These are phyloP conservation scores for Ophiostoma novo-ulmi DNA, from an alignment of 2,329 filamentous ascomycete species.

Conservation along the genomic window DNA sequence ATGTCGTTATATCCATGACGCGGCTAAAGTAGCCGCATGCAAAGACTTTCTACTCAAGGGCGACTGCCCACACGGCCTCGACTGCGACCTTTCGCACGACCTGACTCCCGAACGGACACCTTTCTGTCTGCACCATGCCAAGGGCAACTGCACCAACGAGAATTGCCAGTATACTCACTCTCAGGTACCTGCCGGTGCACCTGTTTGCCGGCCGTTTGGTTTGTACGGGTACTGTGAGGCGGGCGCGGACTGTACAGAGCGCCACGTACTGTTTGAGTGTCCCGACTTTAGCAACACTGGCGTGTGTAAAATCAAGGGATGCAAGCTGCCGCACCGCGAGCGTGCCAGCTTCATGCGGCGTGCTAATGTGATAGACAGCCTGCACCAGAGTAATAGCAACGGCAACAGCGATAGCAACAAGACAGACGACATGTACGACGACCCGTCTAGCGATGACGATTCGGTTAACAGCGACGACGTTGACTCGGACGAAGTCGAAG, in stretches of 20 bases:
- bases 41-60: slow-evolving; percentile 78
- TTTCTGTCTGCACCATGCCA: slow-evolving; percentile 82
- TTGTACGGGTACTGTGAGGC: slow-evolving; percentile 83
- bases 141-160: slow-evolving; percentile 81
- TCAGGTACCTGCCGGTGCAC: slow-evolving; percentile 67
- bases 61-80: slow-evolving; percentile 67
- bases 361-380: slow-evolving; percentile 47
- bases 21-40: slow-evolving; percentile 82
- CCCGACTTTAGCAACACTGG: slow-evolving; percentile 92
- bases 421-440: slow-evolving; percentile 51
- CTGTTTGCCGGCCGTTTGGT: slow-evolving; percentile 79
- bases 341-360: slow-evolving; percentile 74
- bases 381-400: slow-evolving; percentile 31
- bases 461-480: slow-evolving; percentile 71
- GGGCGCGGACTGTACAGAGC: slow-evolving; percentile 69
- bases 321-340: slow-evolving; percentile 81
- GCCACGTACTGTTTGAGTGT: slow-evolving; percentile 86
- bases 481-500: slow-evolving; percentile 69
- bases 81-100: slow-evolving; percentile 88
- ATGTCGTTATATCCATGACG: slow-evolving; percentile 80
- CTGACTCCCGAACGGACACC: slow-evolving; percentile 77
- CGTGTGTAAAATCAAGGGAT: slow-evolving; percentile 72
- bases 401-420: slow-evolving; percentile 40
- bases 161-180: slow-evolving; percentile 85
- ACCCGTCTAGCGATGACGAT: slow-evolving; percentile 76